These are phyloP conservation scores for Thielaviopsis ethacetica DNA, from an alignment of 2,329 filamentous ascomycete genomes.

Conservation along the genomic window DNA sequence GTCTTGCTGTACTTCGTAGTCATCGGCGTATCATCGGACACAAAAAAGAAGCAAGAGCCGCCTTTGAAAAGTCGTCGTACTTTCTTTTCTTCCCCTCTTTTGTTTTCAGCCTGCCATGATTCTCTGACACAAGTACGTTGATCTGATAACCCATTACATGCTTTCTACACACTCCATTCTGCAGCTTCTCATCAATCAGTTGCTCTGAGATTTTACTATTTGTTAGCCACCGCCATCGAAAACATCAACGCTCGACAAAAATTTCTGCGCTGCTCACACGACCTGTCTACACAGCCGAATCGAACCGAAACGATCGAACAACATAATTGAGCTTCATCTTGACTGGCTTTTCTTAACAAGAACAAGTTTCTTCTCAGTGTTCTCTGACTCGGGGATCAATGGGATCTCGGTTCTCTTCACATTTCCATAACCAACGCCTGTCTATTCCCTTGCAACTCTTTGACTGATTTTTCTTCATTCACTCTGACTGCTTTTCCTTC, in stretches of 20 bases:
- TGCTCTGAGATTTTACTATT: neutral
- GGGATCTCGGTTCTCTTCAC: conserved; percentile 7
- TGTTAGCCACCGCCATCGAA: neutral
- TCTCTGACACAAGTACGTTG: neutral
- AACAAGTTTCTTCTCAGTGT: neutral
- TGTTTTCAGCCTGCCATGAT: neutral
- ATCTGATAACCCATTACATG: too few species aligned
- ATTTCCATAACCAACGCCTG: conserved; percentile 8
- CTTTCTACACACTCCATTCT: neutral
- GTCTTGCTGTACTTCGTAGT: neutral
- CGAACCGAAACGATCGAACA: neutral
- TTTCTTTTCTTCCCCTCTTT: neutral
- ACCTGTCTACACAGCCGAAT: neutral
- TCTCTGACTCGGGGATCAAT: conserved; percentile 8
- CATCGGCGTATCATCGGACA: neutral
- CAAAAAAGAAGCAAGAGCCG: neutral
- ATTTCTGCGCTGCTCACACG: neutral
- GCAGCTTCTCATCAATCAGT: conserved; percentile 8
- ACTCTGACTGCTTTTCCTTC: neutral
- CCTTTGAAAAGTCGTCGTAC: neutral
- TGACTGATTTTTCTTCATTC: conserved; percentile 8
- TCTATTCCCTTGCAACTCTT: conserved; percentile 10
- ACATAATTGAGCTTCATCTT: too few species aligned
- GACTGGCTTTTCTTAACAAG: neutral
- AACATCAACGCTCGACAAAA: neutral